These are phyloP conservation scores for Aspergillus diversus DNA, from an alignment of 495 filamentous ascomycete genomes.

Conservation along the genomic window DNA sequence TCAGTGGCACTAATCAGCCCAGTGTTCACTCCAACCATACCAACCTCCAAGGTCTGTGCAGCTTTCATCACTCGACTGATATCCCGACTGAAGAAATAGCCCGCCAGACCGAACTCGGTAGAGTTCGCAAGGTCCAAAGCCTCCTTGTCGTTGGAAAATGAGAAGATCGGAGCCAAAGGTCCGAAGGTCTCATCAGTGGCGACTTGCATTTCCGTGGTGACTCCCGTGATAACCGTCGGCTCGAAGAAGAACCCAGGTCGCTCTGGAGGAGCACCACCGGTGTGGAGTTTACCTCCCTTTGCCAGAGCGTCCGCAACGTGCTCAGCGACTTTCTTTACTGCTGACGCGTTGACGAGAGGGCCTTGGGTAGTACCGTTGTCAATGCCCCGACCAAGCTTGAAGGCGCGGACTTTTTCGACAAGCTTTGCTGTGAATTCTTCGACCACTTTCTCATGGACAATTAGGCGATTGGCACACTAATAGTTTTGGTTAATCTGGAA, in stretches of 20 bases:
- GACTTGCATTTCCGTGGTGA: conserved; percentile 52
- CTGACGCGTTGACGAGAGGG: conserved; percentile 72
- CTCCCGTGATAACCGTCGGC: conserved; percentile 69
- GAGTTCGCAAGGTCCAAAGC: conserved; percentile 31
- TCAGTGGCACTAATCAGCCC: conserved; percentile 34
- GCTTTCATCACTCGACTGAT: conserved; percentile 28
- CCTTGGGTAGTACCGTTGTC: conserved; percentile 67
- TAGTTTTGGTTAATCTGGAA: conserved; percentile 20
- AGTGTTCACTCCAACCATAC: conserved; percentile 43
- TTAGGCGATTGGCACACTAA: conserved; percentile 69
- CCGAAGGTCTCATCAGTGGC: conserved; percentile 38
- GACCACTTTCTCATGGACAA: conserved; percentile 38
- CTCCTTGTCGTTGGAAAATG: conserved; percentile 35
- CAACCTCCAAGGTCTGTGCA: conserved; percentile 26
- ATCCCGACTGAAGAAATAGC: conserved; percentile 34
- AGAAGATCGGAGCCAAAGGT: conserved; percentile 29
- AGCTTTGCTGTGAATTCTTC: conserved; percentile 48
- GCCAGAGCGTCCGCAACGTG: conserved; percentile 72
- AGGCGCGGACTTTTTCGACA: conserved; percentile 62
- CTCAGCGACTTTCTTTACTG: conserved; percentile 67
- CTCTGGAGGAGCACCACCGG: conserved; percentile 49
- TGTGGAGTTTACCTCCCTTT: conserved; percentile 35
- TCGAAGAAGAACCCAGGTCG: conserved; percentile 66
- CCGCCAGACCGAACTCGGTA: conserved; percentile 35
- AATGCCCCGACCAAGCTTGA: conserved; percentile 73